phyloP scores from a whole-genome alignment of 371 early-diverging fungal species.

The Dichotomocladium elegans region DNA sequence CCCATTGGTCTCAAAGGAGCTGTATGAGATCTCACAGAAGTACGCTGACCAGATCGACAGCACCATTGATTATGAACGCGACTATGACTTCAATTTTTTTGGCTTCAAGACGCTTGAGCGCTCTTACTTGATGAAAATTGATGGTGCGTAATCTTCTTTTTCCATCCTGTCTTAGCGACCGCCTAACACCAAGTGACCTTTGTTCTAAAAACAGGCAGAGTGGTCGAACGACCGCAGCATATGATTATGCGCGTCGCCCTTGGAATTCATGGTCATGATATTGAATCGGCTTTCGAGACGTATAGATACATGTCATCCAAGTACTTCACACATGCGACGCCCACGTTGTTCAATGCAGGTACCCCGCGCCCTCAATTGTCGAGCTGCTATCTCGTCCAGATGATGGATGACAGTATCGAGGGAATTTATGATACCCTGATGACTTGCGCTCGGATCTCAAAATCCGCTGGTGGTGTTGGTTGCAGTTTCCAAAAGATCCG shows the following conservation, averaged over 20 bases:
- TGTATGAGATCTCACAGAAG: conserved; percentile 56
- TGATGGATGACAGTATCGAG: conserved; percentile 91
- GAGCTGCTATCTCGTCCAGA: conserved; percentile 89
- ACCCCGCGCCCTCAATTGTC: conserved; percentile 92
- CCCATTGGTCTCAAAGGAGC: conserved; percentile 74
- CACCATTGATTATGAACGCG: conserved; percentile 92
- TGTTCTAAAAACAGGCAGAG: conserved; percentile 9
- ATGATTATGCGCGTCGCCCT: conserved; percentile 94
- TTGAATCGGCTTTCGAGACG: conserved; percentile 86
- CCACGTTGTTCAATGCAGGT: conserved; percentile 95
- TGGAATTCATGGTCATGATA: conserved; percentile 88
- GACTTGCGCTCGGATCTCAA: conserved; percentile 91
- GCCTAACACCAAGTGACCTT: background rate
- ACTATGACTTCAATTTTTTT: conserved; percentile 94
- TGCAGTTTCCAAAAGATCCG: conserved; percentile 90
- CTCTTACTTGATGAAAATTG: conserved; percentile 84
- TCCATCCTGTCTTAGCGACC: background rate
- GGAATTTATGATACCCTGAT: conserved; percentile 95
- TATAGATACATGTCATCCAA: conserved; percentile 88
- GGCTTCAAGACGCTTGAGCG: conserved; percentile 95
- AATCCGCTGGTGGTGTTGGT: conserved; percentile 95
- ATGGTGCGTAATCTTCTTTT: conserved; percentile 34
- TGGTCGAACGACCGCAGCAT: conserved; percentile 95
- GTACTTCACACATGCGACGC: conserved; percentile 94
- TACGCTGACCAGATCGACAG: conserved; percentile 78